A percentile compares a stretch with the other conserved stretches of the same genome.
These are phyloP conservation scores for Solanum corneliomulleri DNA, from an alignment of 257 asterid species.

Conservation along the genomic window DNA sequence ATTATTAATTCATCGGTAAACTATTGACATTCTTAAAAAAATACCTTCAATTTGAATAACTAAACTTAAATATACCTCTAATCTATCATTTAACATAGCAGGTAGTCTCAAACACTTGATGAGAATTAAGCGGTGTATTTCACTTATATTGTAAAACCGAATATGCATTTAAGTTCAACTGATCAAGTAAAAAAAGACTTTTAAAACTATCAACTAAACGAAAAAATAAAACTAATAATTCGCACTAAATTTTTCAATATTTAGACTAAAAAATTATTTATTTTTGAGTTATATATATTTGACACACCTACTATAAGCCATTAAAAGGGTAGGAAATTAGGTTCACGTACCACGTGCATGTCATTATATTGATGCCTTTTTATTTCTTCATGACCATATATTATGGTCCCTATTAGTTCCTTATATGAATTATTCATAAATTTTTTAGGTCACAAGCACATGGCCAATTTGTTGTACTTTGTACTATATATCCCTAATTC, in stretches of 20 bases:
- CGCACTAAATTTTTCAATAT: too few species aligned
- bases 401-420: not conserved
- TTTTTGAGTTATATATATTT: too few species aligned
- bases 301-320: not conserved
- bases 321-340: conserved; percentile 15
- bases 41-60: too few species aligned
- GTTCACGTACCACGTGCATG: conserved; percentile 41
- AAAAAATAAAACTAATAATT: too few species aligned
- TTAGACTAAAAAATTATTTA: too few species aligned
- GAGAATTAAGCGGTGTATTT: not conserved
- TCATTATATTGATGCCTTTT: not conserved
- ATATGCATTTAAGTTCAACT: not conserved
- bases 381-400: not conserved
- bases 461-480: conserved; percentile 16
- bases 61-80: too few species aligned
- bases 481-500: not conserved
- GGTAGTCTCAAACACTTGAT: not conserved
- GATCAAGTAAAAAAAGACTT: accelerated
- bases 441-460: conserved; percentile 10
- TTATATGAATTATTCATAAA: conserved; percentile 5
- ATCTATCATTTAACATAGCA: too few species aligned
- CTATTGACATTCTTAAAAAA: too few species aligned
- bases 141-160: not conserved
- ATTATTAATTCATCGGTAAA: too few species aligned
- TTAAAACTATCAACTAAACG: not conserved